Evolutionary conservation across 73 alveolate species (phyloP), one percentile per base, ranked within the genome.

Genomic region (Loxodes magnus): DNA sequence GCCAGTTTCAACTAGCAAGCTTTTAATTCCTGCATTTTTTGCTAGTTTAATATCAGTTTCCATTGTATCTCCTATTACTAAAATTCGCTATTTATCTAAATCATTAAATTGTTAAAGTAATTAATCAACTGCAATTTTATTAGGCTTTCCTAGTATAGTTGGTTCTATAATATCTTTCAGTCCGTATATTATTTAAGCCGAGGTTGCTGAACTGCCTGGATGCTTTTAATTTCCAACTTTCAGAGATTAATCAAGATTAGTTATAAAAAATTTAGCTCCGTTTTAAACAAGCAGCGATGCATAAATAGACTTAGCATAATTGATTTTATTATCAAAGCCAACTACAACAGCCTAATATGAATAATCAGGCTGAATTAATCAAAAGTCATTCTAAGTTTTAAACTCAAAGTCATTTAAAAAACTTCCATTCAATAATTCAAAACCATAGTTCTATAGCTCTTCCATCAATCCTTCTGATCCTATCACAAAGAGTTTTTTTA

Each of bases 41-140:
- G 35, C 59, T 1, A 46, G 34, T 24, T 12, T 7, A 10, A 46
- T 46, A 46, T 46, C 59, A 46, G 59, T 46, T 7, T 2, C 59
- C 59, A 46, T 46, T 24, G 22, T 46, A 46, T 46, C 59, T 23
- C 59, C 59, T n/a, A 46, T 25, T 2, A 46, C 26, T 9, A 46
- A 37, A 2, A 12, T 12, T 24, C 34, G 22, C 59, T 19, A 16
- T 0, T 1, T 16, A 22, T 22, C n/a, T n/a, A n/a, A n/a, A n/a
- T n/a, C n/a, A n/a, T n/a, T n/a, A n/a, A n/a, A n/a, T n/a, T n/a
- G n/a, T n/a, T n/a, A n/a, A n/a, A n/a, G n/a, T n/a, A n/a, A n/a
- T n/a, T n/a, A n/a, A n/a, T n/a, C n/a, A n/a, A n/a, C n/a, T n/a
- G n/a, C n/a, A n/a, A n/a, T n/a, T n/a, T n/a, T n/a, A n/a, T n/a